Percentiles rank a stretch among this genome's conserved stretches.
Evolutionary conservation across 1,284 basidiomycete genomes (phyloP).

Genomic region (Earliella scabrosa): DNA sequence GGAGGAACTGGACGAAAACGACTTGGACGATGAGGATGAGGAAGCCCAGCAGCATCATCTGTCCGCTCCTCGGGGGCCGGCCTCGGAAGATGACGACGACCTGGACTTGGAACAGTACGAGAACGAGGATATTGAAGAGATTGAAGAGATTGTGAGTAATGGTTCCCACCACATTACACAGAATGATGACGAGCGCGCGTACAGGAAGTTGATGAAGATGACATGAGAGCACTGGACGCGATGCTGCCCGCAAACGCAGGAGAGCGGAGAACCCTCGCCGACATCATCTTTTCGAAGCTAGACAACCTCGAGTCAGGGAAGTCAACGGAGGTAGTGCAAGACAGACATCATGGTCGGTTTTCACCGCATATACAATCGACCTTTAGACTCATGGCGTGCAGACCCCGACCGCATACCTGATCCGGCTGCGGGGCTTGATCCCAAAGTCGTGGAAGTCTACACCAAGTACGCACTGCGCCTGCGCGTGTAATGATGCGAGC

Average conservation of each 20-base stretch:
- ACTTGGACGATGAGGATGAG: constrained; percentile 49
- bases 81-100: constrained; percentile 41
- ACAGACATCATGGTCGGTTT: constrained; percentile 54
- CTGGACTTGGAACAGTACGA: constrained; percentile 57
- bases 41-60: constrained; percentile 40
- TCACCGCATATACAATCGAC: constrained; percentile 3
- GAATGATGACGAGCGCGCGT: constrained; percentile 9
- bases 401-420: constrained; percentile 72
- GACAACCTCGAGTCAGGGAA: constrained; percentile 58
- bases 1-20: constrained; percentile 77
- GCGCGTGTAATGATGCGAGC: not conserved
- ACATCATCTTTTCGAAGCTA: constrained; percentile 95
- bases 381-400: constrained; percentile 27
- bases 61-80: constrained; percentile 38
- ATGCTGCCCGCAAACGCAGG: constrained; percentile 74
- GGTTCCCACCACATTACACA: constrained; percentile 4
- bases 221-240: constrained; percentile 84
- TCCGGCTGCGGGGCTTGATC: constrained; percentile 92
- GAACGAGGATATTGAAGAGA: constrained; percentile 51
- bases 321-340: too few relatives aligned
- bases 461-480: constrained; percentile 70
- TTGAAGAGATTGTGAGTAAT: constrained; percentile 63
- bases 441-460: constrained; percentile 96
- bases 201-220: constrained; percentile 89
- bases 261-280: constrained; percentile 87